phyloP scores from a whole-genome alignment of 805 yeast species.

The Yarrowia phangngaensis region DNA sequence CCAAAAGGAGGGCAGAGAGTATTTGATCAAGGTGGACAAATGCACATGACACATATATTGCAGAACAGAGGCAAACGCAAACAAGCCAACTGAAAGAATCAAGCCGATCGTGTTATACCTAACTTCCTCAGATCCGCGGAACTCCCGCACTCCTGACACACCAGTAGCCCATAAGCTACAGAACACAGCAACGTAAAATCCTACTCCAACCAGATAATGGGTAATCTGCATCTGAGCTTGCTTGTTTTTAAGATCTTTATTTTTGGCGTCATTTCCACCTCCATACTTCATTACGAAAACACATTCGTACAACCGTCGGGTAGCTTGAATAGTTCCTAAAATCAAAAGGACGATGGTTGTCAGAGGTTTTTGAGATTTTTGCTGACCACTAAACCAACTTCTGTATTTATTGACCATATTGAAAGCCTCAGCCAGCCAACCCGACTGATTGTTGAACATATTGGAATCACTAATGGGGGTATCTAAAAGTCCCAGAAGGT shows the following conservation, averaged over 20 bases:
- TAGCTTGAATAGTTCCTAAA: constrained; percentile 5
- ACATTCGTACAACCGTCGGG: constrained; percentile 7
- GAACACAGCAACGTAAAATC: constrained; percentile 18
- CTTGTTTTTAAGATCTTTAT: not conserved
- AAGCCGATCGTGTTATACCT: constrained; percentile 2
- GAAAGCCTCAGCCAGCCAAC: constrained; percentile 1
- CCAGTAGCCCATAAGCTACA: constrained; percentile 8
- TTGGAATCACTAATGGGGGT: not conserved
- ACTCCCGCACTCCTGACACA: not conserved
- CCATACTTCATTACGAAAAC: constrained; percentile 7
- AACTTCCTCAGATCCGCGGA: not conserved
- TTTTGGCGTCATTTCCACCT: not conserved
- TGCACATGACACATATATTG: constrained; percentile 20
- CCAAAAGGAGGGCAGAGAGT: constrained; percentile 9
- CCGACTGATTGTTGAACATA: not conserved
- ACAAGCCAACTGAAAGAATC: not conserved
- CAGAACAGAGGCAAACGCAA: not conserved
- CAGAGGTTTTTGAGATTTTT: not conserved
- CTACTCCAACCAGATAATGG: constrained; percentile 16
- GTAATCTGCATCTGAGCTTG: constrained; percentile 1
- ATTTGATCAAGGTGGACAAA: constrained; percentile 3
- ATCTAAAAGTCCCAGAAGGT: constrained; percentile 4
- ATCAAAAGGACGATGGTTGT: constrained; percentile 1
- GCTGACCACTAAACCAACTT: no score
- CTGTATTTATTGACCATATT: no score